Conservation (phyloP, 148 eudicot species). For the Polygonum aviculare region DNA sequence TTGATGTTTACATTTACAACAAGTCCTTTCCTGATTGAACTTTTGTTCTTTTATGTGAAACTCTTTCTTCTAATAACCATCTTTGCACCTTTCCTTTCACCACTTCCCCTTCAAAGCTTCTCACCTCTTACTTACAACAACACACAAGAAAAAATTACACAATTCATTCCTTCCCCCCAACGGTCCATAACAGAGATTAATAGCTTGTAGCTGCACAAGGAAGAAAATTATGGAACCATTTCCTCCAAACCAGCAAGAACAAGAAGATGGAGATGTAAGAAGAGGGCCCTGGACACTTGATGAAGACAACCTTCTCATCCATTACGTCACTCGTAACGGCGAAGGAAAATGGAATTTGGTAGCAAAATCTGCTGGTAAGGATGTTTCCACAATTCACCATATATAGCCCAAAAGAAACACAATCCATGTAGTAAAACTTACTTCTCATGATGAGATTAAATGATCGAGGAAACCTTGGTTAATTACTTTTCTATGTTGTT, state of each 20-base stretch:
- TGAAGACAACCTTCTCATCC: constrained; percentile 64
- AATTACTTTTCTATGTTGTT: not conserved
- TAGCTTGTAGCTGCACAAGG: not conserved
- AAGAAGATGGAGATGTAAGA: constrained; percentile 41
- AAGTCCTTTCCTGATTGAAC: not conserved
- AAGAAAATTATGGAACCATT: not conserved
- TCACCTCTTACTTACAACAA: not conserved
- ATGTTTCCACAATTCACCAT: not conserved
- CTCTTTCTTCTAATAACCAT: not conserved
- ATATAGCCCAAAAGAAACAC: not conserved
- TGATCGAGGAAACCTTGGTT: too few species aligned
- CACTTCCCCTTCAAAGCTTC: constrained; percentile 7
- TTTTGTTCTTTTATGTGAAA: not conserved
- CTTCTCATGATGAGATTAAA: not conserved
- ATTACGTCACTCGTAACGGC: constrained; percentile 48
- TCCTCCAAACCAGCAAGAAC: constrained; percentile 11
- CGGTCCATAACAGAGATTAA: not conserved
- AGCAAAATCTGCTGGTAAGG: constrained; percentile 64
- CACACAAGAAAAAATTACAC: not conserved
- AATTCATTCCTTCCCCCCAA: not conserved
- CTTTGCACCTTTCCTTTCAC: not conserved
- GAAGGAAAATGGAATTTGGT: constrained; percentile 79
- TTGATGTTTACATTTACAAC: not conserved
- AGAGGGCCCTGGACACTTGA: constrained; percentile 95
- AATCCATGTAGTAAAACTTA: not conserved